phyloP scores from a whole-genome alignment of 306 rosid genomes.

The Citrullus amarus region DNA sequence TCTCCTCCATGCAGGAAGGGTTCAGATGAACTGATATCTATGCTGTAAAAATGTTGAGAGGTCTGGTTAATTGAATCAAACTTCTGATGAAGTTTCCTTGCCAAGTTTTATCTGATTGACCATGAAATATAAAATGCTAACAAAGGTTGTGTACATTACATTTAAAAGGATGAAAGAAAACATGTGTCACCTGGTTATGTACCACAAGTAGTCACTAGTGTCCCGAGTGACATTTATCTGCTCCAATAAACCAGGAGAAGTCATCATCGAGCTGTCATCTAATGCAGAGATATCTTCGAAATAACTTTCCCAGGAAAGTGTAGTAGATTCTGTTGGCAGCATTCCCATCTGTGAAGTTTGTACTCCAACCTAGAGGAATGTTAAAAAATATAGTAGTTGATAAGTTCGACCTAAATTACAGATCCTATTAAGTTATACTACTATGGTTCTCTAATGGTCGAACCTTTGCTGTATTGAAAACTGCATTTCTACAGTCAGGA shows the following conservation, averaged over 20 bases:
- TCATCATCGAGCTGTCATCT: slow-evolving; percentile 44
- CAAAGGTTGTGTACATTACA: not conserved
- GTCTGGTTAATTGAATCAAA: not conserved
- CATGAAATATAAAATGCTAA: not conserved
- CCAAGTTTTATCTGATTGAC: not conserved
- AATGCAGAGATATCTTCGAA: slow-evolving; percentile 57
- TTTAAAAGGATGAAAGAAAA: slow-evolving; percentile 6
- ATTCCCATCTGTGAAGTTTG: slow-evolving; percentile 88
- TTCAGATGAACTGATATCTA: slow-evolving; percentile 62
- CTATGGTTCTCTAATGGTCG: slow-evolving; percentile 5
- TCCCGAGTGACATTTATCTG: slow-evolving; percentile 90
- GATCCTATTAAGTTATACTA: not conserved
- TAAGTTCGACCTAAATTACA: not conserved
- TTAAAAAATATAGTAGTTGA: not conserved
- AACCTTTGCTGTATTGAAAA: slow-evolving; percentile 91
- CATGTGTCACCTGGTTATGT: slow-evolving; percentile 58
- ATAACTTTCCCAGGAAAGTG: slow-evolving; percentile 71
- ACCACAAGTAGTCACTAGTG: slow-evolving; percentile 87
- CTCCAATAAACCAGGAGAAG: slow-evolving; percentile 74
- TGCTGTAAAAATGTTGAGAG: slow-evolving; percentile 32
- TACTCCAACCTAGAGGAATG: slow-evolving; percentile 63
- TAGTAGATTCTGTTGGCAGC: slow-evolving; percentile 50
- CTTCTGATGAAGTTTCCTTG: not conserved
- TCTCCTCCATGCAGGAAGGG: slow-evolving; percentile 72
- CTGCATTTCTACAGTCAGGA: slow-evolving; percentile 82